Evolutionary conservation across 805 yeast species (phyloP), one percentile per base, ranked within the genome.

Genomic region (Barnettozyma sucrosica): DNA sequence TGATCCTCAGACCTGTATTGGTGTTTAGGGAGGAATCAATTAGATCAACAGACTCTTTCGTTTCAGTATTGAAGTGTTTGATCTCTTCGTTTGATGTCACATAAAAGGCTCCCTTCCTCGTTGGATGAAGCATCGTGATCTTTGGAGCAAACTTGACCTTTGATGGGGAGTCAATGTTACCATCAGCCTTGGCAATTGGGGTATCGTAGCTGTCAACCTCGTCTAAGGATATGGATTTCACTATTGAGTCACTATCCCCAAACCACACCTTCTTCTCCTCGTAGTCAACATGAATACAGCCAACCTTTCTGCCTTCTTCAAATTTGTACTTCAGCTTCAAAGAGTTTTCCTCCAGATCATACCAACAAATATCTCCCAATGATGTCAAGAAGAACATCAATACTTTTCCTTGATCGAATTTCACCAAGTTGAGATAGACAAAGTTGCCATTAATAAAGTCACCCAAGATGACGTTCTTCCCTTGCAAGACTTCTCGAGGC

Each of bases 391-490:
- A 53, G 24, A 62, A 39, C 7, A 61, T 16, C 20, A 55, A 50
- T 21, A 57, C 55, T 11, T 50, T 55, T 4, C 51, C 52, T 6
- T 51, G 53, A 8, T 50, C 50, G 42, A 45, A 49, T 10, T 43
- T 25, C 14, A 53, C 55, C 2, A 67, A 68, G 21, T 70, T 45
- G 3, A 57, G 51, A 44, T 51, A 67, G 4, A 75, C 67, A 55
- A 83, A 83, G 46, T 71, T 73, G n/a, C 73, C 68, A 48, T 74
- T 72, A 14, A 79, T 63, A 33, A 67, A 68, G 7, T 61, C 61
- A 2, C 82, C 83, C 39, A 84, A 63, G 0, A 83, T 65, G 1
- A 78, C 79, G 54, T 77, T 84, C 46, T 83, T 72, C 0, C 90
- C 89, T 41, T 69, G 69, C 8, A 85, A 63, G 8, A 69, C 65